Evolutionary conservation across 345 rosid species (phyloP), one percentile per base, ranked within the genome.

Genomic region (Gossypium stocksii): DNA sequence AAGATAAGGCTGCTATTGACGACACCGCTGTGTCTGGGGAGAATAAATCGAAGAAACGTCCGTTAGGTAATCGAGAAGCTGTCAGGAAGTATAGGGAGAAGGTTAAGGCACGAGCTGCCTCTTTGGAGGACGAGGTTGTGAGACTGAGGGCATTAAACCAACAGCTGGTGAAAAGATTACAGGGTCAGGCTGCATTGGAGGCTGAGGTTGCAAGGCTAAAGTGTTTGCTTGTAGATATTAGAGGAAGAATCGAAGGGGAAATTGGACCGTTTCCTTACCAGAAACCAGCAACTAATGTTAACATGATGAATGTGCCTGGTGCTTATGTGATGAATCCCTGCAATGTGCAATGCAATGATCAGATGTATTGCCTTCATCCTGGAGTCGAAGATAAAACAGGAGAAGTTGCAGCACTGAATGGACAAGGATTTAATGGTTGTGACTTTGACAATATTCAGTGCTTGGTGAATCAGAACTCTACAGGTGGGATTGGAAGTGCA

Each of bases 221-320:
- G 87, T 96, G 98, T 85, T 84, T 95, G 85, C 98, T 93, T 77
- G 98, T 93, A 66, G 99, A 95, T 72, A 85, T 95, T 16, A 85
- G 97, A 66, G 99, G 99, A 27, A 88, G 99, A 77, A 95, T 95
- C 8, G 99, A 95, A 74, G 98, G 99, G 72, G 99, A 93, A 78
- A 95, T 95, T 62, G 98, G 99, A 22, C 78, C 93, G 22, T 95
- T 95, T 77, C 99, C 99, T 22, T 93, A 95, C 78, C 98, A 93
- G 85, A 95, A 91, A 77, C 66, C 91, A 1, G 52, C 77, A 0
- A 56, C 78, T 45, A 81, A 79, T 82, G 75, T 81, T 22, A 86
- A 80, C 74, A 43, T 85, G 73, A 20, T 81, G 44, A 85, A 80
- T 25, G 8, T 75, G 59, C 79, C 83, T 51, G 83, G 83, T 73